phyloP scores from a whole-genome alignment of 257 asterid genomes.

The Solanum lignicaule region DNA sequence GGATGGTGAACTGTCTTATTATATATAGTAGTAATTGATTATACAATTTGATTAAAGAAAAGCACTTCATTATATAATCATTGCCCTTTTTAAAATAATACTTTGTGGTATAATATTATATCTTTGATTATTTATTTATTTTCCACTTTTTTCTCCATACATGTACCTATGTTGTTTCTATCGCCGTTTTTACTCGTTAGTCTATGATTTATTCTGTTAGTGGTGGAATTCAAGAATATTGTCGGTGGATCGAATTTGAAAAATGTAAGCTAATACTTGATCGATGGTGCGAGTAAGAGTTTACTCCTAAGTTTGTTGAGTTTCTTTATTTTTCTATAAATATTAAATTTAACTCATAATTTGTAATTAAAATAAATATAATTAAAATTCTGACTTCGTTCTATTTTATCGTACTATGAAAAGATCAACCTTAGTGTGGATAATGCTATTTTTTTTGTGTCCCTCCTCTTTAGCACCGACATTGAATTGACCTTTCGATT shows the following conservation, averaged over 20 bases:
- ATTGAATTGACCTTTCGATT: not conserved
- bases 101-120: not conserved
- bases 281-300: too few relatives aligned
- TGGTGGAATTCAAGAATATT: too few relatives aligned
- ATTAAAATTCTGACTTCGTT: too few relatives aligned
- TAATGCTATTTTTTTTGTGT: not conserved
- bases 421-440: not conserved
- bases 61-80: not conserved
- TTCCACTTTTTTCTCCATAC: not conserved
- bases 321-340: too few relatives aligned
- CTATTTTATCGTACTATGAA: too few relatives aligned
- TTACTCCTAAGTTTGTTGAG: not conserved
- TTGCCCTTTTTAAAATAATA: not conserved
- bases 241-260: not conserved
- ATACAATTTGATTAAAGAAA: not conserved
- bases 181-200: too few relatives aligned
- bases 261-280: not conserved
- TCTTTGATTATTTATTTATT: not conserved
- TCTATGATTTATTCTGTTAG: not conserved
- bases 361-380: too few relatives aligned
- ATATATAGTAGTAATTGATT: not conserved
- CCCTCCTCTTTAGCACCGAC: not conserved
- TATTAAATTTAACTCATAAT: not conserved
- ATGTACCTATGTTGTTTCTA: not conserved
- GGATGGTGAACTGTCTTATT: not conserved